These are phyloP conservation scores for Clitopilus passeckerianus DNA, from an alignment of 768 basidiomycete species.

Conservation along the genomic window DNA sequence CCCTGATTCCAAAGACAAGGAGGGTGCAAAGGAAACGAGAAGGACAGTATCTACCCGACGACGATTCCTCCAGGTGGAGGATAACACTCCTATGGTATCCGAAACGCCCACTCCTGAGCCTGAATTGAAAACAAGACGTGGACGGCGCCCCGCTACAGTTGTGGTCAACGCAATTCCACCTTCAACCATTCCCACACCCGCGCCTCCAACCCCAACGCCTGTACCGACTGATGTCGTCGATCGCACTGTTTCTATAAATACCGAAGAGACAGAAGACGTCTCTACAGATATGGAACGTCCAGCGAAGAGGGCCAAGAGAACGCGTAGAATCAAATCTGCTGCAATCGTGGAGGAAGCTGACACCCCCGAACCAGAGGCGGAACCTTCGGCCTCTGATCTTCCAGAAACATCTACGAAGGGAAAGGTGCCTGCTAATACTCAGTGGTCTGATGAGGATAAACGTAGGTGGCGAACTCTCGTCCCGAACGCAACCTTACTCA, in stretches of 20 bases:
- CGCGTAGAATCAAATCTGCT: conserved; percentile 37
- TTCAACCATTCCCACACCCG: conserved; percentile 2
- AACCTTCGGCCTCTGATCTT: conserved; percentile 17
- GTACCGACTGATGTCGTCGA: conserved; percentile 6
- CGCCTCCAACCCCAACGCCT: conserved; percentile 12
- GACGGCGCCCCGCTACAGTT: conserved; percentile 15
- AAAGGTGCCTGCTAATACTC: conserved; percentile 17
- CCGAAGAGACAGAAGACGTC: conserved; percentile 13
- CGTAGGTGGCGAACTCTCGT: conserved; percentile 27
- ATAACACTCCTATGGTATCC: conserved; percentile 34
- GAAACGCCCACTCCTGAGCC: conserved; percentile 67
- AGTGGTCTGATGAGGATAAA: conserved; percentile 70
- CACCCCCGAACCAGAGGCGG: conserved; percentile 21
- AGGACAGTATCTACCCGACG: conserved; percentile 28
- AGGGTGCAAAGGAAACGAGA: conserved; percentile 19
- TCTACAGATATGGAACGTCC: conserved; percentile 27
- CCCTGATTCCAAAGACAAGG: conserved; percentile 6
- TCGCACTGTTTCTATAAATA: conserved; percentile 10
- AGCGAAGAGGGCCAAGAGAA: conserved; percentile 32
- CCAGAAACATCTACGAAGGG: conserved; percentile 21
- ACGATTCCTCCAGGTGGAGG: conserved; percentile 38
- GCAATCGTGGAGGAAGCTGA: conserved; percentile 32
- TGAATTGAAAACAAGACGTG: conserved; percentile 25
- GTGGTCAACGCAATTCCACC: not conserved
- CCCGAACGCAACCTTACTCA: not conserved